phyloP scores from a whole-genome alignment of 192 early-diverging fungal genomes.

The Linnemannia schmuckeri region DNA sequence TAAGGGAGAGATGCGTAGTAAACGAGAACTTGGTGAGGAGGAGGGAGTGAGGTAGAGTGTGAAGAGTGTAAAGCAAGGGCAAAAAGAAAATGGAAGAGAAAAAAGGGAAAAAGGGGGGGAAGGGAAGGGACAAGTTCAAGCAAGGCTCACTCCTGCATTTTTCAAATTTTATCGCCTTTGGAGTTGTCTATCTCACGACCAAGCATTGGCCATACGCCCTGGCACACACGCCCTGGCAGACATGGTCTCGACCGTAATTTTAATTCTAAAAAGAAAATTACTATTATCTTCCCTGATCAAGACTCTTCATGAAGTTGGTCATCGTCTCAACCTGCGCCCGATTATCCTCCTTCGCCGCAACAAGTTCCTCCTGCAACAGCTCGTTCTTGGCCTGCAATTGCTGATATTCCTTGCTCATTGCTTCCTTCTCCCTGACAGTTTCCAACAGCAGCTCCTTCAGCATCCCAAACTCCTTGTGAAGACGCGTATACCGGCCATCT shows the following conservation, averaged over 20 bases:
- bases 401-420: slow-evolving; percentile 14
- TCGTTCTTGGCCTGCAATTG: slow-evolving; percentile 33
- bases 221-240: too few relatives aligned
- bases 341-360: slow-evolving; percentile 53
- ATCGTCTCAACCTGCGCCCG: slow-evolving; percentile 60
- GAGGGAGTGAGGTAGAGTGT: too few relatives aligned
- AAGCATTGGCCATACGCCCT: too few relatives aligned
- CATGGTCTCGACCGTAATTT: too few relatives aligned
- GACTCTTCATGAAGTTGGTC: slow-evolving; percentile 58
- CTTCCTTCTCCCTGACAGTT: slow-evolving; percentile 32
- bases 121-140: too few relatives aligned
- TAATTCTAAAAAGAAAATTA: neutral
- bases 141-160: neutral
- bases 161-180: neutral
- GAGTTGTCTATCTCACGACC: too few relatives aligned
- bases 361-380: slow-evolving; percentile 49
- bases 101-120: neutral
- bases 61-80: neutral
- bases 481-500: slow-evolving; percentile 57
- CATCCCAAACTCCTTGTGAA: slow-evolving; percentile 46
- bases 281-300: slow-evolving; percentile 25
- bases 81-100: neutral
- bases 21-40: neutral
- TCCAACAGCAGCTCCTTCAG: slow-evolving; percentile 50
- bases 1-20: neutral